A percentile compares a stretch with the other conserved stretches of the same genome.
Conservation (phyloP, 495 filamentous ascomycete genomes). For the Trichocladium antarcticum region DNA sequence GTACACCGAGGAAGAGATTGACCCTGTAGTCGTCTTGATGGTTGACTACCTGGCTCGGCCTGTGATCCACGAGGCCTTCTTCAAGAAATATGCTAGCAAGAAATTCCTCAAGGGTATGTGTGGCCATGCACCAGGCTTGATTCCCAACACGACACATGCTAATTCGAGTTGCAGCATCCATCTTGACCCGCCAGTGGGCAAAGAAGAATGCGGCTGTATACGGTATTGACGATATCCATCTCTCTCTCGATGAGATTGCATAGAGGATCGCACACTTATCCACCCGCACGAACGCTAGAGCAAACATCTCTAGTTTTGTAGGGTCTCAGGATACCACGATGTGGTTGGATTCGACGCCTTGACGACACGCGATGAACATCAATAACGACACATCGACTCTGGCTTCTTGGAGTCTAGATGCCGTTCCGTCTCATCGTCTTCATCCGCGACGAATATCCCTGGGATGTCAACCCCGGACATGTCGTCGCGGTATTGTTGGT, state of each 20-base stretch:
- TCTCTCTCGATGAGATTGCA: constrained; percentile 35
- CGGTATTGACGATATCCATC: constrained; percentile 31
- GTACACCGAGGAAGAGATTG: constrained; percentile 83
- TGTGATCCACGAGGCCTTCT: constrained; percentile 90
- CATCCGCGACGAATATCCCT: constrained; percentile 9
- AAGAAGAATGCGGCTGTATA: constrained; percentile 54
- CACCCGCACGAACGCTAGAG: constrained; percentile 1
- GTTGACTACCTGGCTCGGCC: constrained; percentile 85
- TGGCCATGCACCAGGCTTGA: background rate
- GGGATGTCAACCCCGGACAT: constrained; percentile 1
- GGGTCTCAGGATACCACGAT: constrained; percentile 22
- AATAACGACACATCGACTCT: constrained; percentile 15
- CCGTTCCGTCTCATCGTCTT: constrained; percentile 8
- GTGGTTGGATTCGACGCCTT: constrained; percentile 24
- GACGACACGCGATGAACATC: constrained; percentile 19
- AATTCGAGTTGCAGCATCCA: constrained; percentile 54
- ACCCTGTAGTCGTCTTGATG: constrained; percentile 88
- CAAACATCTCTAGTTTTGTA: constrained; percentile 9
- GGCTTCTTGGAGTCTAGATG: constrained; percentile 9
- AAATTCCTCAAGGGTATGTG: constrained; percentile 85
- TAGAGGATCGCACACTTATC: constrained; percentile 4
- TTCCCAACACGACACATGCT: constrained; percentile 13
- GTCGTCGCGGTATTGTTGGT: constrained; percentile 15
- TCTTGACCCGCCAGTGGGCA: constrained; percentile 83
- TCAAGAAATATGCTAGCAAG: constrained; percentile 98